Evolutionary conservation across 345 rosid genomes (phyloP), one percentile per base, ranked within the genome.

Genomic region (Brassica nigra): DNA sequence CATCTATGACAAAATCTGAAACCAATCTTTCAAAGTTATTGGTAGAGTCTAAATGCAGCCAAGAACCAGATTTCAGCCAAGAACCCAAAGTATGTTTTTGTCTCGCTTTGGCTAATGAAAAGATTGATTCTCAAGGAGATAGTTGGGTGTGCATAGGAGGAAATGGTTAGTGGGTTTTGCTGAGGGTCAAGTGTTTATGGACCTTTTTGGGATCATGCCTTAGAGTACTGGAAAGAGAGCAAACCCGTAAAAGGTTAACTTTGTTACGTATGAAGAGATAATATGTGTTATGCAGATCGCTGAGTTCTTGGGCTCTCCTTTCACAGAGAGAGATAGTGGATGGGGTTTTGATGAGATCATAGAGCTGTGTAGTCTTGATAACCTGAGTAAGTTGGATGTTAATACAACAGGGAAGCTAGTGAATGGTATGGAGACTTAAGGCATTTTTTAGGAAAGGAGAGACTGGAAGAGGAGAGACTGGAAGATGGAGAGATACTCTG

Each of bases 91-190:
- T 90, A 90, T 11, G 83, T 79, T 4, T 85, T 88, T 39, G 90
- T 86, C n/a, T 90, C 94, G 0, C 74, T 86, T 12, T 88, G 89
- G 89, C 89, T 87, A 62, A 44, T 83, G 8, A 85, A 90, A 78
- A 80, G 59, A 27, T 18, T 86, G 64, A 47, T 71, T 68, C 72
- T 70, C 0, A 6, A 66, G 2, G 85, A 83, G 2, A 76, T 15
- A 65, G 85, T 36, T 12, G 49, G 66, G 0, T 71, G 66, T 14
- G 69, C 84, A 14, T 75, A 88, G 12, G 87, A 83, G 69, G 90
- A 87, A 3, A 37, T 82, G 39, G 86, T 87, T 2, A 85, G 80
- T 3, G 79, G 74, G 66, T 87, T 88, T 9, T 80, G 85, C 39
- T 61, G 77, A 62, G 94, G 94, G 0, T 83, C 79, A 76, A 77